Evolutionary conservation across 495 filamentous ascomycete species (phyloP), one percentile per base, ranked within the genome.

Genomic region (Aspergillus bertholletiae): DNA sequence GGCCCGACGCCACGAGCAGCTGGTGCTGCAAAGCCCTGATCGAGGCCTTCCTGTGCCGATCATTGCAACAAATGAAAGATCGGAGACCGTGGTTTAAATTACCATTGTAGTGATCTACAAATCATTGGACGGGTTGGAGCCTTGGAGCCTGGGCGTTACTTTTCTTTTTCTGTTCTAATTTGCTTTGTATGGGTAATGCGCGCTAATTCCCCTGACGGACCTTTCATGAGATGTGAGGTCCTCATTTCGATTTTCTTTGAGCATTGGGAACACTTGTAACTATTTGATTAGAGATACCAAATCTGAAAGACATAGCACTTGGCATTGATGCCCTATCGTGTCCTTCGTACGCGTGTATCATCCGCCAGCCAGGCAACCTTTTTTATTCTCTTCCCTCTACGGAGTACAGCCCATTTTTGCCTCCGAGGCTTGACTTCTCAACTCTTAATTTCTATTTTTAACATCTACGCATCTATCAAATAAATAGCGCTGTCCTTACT

Each of bases 21-120:
- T 98, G 41, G 90, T 98, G 7, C 68, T 97, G 59, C 91, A 96
- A 68, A 97, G 92, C 67, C 94, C 95, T 6, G 94, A 96, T 57
- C 81, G 94, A 40, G 94, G 95, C 11, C 73, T 97, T 40, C 83
- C 84, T 7, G 83, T 96, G 23, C 87, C 95, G 15, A 80, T 98
- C 53, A 90, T 98, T 62, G 94, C 94, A 7, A 87, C 90, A 59
- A 89, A 87, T 26, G 94, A 98, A 76, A 74, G 78, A 56, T 79
- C 89, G 9, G 90, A 96, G 75, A 86, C 79, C 37, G 88, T 88
- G 53, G 94, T 97, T 62, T 97, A 68, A 73, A 20, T 21, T n/a
- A 39, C 5, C 26, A 49, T 43, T 28, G 13, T 40, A 53, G n/a
- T 27, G 39, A 18, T 30, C 28, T 50, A 53, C 44, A 37, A 37